Conservation (phyloP, 192 early-diverging fungal species). For the Spinellus fusiger region DNA sequence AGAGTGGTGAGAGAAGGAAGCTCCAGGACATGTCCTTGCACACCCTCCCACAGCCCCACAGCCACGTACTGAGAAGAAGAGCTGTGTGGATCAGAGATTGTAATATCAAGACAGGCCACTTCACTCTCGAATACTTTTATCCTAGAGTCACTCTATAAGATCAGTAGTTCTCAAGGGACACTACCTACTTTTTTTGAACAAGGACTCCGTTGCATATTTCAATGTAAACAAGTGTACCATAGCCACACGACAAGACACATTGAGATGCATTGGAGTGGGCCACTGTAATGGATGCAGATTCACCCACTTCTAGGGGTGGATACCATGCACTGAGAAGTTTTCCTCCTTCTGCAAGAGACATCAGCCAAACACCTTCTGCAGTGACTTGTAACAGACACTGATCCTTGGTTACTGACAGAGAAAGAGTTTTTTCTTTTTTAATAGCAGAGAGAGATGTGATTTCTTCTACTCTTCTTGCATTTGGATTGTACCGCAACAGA, state of each 20-base stretch:
- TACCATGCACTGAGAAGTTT: constrained; percentile 45
- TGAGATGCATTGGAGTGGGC: constrained; percentile 49
- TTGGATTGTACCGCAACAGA: constrained; percentile 39
- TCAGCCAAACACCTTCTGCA: constrained; percentile 37
- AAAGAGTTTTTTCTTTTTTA: constrained; percentile 36
- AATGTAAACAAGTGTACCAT: constrained; percentile 24
- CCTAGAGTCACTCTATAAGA: neutral
- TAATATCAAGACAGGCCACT: constrained; percentile 9
- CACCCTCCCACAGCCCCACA: constrained; percentile 70
- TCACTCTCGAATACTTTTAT: constrained; percentile 47
- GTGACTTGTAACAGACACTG: constrained; percentile 66
- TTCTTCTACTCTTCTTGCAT: constrained; percentile 13
- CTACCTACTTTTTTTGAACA: constrained; percentile 35
- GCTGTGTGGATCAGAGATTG: neutral
- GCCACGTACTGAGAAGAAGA: constrained; percentile 40
- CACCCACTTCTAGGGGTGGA: constrained; percentile 28
- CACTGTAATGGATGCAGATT: constrained; percentile 42
- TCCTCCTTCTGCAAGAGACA: constrained; percentile 26
- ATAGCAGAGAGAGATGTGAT: constrained; percentile 14
- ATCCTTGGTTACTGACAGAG: constrained; percentile 33
- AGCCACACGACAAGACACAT: constrained; percentile 52
- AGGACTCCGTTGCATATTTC: constrained; percentile 40
- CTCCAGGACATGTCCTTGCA: constrained; percentile 47
- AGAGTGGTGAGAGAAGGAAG: constrained; percentile 48
- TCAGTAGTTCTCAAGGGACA: neutral